Evolutionary conservation across 2,329 filamentous ascomycete species (phyloP), one percentile per base, ranked within the genome.

Genomic region (Pseudocercospora fijiensis): DNA sequence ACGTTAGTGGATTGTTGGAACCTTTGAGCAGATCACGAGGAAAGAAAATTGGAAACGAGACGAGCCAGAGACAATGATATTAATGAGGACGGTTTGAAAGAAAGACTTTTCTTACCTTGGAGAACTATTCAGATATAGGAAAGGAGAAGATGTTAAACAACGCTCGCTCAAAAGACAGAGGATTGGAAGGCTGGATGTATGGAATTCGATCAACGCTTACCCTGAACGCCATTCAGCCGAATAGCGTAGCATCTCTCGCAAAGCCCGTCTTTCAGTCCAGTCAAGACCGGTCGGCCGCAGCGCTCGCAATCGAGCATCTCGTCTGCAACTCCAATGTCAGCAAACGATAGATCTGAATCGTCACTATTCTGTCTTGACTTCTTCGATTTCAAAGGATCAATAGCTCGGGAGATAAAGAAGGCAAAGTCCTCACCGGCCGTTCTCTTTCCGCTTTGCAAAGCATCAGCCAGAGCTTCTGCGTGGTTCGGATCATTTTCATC

Each of bases 271-370:
- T 52, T 63, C 2, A 69, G 26, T 18, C 45, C 60, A 30, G 52
- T 60, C 28, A 26, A 57, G 22, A 62, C 62, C 20, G 45, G 47
- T 43, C 37, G 49, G 13, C 57, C 63, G 59, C 68, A 69, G 7
- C 63, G 43, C 52, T 52, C 27, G 57, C 69, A 69, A 6, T 18
- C 18, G n/a, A 69, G 63, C 57, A 67, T 57, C 13, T 57, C 60
- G 16, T 57, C 64, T 53, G 20, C 30, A 11, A 61, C 56, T 43
- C 61, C 69, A 59, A 60, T 61, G 62, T 69, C 68, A 66, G 68
- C 67, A 43, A 69, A 68, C 53, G 63, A 64, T 58, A 64, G 22
- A 27, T 65, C 67, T 45, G 60, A 63, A 57, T 66, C 65, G 16
- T 55, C 37, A 33, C 51, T 64, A 13, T 56, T 53, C 20, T 52